phyloP scores from a whole-genome alignment of 331 rosid genomes.

The Ulmus americana region DNA sequence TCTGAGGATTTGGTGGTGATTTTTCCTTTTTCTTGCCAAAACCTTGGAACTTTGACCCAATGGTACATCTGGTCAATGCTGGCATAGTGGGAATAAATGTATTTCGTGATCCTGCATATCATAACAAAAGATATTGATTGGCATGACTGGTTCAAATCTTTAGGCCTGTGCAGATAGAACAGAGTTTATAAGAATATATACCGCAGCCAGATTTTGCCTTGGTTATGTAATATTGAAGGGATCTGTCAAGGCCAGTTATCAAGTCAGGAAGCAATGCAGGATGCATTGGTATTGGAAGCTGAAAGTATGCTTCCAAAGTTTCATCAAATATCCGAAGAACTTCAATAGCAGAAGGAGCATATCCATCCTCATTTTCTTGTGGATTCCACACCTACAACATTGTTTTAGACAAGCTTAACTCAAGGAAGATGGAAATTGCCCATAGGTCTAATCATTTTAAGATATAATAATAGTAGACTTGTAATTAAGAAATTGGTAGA shows the following conservation, averaged over 20 bases:
- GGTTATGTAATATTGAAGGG: slow-evolving; percentile 71
- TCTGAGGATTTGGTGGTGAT: slow-evolving; percentile 65
- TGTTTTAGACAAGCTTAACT: slow-evolving; percentile 33
- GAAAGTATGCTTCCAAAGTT: slow-evolving; percentile 87
- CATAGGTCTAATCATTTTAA: no score
- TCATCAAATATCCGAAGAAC: slow-evolving; percentile 77
- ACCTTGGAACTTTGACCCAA: slow-evolving; percentile 83
- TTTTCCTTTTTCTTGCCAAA: slow-evolving; percentile 98
- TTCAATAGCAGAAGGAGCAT: slow-evolving; percentile 88
- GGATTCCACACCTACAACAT: slow-evolving; percentile 69
- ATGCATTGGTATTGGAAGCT: slow-evolving; percentile 94
- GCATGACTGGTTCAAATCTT: slow-evolving; percentile 10
- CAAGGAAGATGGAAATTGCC: slow-evolving; percentile 14
- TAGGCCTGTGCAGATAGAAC: slow-evolving; percentile 15
- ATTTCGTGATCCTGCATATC: slow-evolving; percentile 67
- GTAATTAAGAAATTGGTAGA: background rate
- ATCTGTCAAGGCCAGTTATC: slow-evolving; percentile 83
- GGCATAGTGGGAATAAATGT: slow-evolving; percentile 86
- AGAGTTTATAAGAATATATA: slow-evolving; percentile 27
- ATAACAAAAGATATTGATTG: slow-evolving; percentile 27
- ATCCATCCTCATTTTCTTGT: slow-evolving; percentile 63
- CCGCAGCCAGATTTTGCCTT: slow-evolving; percentile 96
- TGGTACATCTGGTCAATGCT: slow-evolving; percentile 80
- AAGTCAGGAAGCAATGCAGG: slow-evolving; percentile 93
- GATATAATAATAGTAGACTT: background rate